Evolutionary conservation across 306 rosid genomes (phyloP), one percentile per base, ranked within the genome.

Genomic region (Abrus precatorius): DNA sequence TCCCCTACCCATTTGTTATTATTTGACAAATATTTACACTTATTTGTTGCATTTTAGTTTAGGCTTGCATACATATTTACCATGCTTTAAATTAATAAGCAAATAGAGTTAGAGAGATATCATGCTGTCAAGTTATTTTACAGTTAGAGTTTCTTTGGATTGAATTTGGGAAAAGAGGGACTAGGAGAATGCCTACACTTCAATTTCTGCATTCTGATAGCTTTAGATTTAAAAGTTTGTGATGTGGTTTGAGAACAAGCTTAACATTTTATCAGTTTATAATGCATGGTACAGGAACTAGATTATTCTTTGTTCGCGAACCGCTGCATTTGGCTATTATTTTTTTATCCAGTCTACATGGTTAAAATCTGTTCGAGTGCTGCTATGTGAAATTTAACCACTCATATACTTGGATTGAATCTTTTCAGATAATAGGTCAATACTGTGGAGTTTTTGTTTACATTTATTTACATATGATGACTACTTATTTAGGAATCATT

Each of bases 401-500:
- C 57, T 62, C 69, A 27, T 60, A 7, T 67, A 9, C 57, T 2
- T 53, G 14, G 75, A 43, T 8, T 55, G 6, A 6, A 44, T 49
- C 47, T 77, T 11, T 52, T 80, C 62, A 5, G 43, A 54, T 55
- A 27, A 28, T 55, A 44, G 55, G 69, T 13, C 74, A 38, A 44
- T 43, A 28, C 33, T 52, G 30, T 62, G 28, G 36, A 7, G 30
- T 7, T 52, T 77, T 48, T 82, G 49, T 71, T 54, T 5, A 14
- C 12, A 27, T 34, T 63, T 83, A 20, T 69, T 41, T 14, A 7
- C 50, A 3, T 64, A 20, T 65, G 60, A 34, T 33, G 60, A 71
- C 27, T 66, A 61, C 60, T 76, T 45, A 82, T 72, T 72, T 20
- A 60, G 60, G 77, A 32, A 62, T 57, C 60, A 3, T 78, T 48